A percentile compares a stretch with the other conserved stretches of the same genome.
Conservation (phyloP, 768 basidiomycete species). For the Amanita pseudoporphyria region DNA sequence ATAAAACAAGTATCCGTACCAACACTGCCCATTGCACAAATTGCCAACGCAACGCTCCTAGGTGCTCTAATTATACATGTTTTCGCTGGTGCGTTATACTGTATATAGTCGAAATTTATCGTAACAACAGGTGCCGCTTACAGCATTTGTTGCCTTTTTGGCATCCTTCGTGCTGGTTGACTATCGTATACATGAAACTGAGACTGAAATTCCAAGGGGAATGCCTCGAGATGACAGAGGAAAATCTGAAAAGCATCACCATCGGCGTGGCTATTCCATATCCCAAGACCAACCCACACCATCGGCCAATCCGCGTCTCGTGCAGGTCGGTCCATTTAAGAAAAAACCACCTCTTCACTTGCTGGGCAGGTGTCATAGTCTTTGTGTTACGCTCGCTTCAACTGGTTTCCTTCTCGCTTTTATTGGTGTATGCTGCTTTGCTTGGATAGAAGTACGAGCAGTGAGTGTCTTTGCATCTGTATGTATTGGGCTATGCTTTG, state of each 20-base stretch:
- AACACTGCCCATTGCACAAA: background rate
- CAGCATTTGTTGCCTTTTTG: conserved; percentile 1
- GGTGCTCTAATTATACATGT: conserved; percentile 5
- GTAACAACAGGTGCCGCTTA: background rate
- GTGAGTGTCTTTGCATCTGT: conserved; percentile 4
- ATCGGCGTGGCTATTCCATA: background rate
- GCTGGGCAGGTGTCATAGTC: conserved; percentile 1
- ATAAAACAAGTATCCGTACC: background rate
- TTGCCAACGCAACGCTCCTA: conserved; percentile 1
- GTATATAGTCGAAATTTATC: background rate
- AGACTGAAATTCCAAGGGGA: conserved; percentile 1
- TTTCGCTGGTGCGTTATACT: background rate
- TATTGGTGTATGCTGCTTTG: conserved; percentile 1
- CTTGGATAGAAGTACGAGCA: background rate
- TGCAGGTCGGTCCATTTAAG: conserved; percentile 3
- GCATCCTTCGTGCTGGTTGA: conserved; percentile 4
- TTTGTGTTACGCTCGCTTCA: conserved; percentile 1
- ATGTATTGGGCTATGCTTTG: conserved; percentile 1
- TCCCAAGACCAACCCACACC: background rate
- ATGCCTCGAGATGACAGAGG: background rate
- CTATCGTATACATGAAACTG: conserved; percentile 6
- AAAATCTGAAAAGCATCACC: background rate
- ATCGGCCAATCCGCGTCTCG: background rate
- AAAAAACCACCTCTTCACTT: conserved; percentile 2
- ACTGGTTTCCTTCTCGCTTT: conserved; percentile 1